Evolutionary conservation across 805 yeast species (phyloP).

Genomic region (Candida methanosorbosa): DNA sequence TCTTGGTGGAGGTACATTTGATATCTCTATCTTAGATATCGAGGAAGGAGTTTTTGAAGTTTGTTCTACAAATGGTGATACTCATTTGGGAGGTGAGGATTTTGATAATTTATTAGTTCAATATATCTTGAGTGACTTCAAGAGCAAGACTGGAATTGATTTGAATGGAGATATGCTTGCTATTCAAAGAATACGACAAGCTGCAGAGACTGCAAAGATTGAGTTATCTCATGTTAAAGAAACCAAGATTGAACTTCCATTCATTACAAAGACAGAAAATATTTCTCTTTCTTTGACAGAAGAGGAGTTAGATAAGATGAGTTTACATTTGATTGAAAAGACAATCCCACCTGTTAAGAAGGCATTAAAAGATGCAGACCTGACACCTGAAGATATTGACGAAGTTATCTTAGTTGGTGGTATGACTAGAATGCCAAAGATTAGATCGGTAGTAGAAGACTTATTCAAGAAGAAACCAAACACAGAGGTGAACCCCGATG

Average conservation of each 20-base stretch:
- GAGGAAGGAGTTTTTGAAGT: slow-evolving; percentile 97
- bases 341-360: slow-evolving; percentile 73
- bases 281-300: slow-evolving; percentile 38
- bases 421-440: slow-evolving; percentile 91
- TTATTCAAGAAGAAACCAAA: slow-evolving; percentile 80
- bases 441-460: slow-evolving; percentile 62
- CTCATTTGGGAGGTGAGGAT: slow-evolving; percentile 88
- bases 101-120: slow-evolving; percentile 78
- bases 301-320: slow-evolving; percentile 41
- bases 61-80: slow-evolving; percentile 90
- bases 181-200: slow-evolving; percentile 79
- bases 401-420: slow-evolving; percentile 86
- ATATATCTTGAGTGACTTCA: slow-evolving; percentile 70
- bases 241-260: slow-evolving; percentile 75
- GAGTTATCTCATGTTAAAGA: slow-evolving; percentile 68
- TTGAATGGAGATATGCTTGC: slow-evolving; percentile 63
- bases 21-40: slow-evolving; percentile 89
- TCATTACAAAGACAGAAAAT: slow-evolving; percentile 48
- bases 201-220: slow-evolving; percentile 85
- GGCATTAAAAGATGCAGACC: slow-evolving; percentile 74
- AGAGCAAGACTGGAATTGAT: slow-evolving; percentile 63
- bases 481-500: slow-evolving; percentile 91
- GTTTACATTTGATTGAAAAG: slow-evolving; percentile 51
- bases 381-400: slow-evolving; percentile 56
- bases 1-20: slow-evolving; percentile 97